Evolutionary conservation across 192 early-diverging fungal species (phyloP).

Genomic region (Thamnidium elegans): DNA sequence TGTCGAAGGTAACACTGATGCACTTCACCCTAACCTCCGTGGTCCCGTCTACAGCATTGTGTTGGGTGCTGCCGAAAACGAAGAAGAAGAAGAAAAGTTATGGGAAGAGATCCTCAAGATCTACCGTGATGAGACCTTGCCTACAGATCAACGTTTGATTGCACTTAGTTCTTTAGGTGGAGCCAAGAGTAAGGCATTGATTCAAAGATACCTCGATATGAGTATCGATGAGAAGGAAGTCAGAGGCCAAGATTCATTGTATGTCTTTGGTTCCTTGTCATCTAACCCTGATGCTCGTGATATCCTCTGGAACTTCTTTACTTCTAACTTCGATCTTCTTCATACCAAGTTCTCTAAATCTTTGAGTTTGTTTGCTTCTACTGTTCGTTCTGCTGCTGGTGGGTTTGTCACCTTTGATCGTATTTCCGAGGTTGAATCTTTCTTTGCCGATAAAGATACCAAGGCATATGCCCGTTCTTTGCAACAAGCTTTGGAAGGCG

Average conservation of each 20-base stretch:
- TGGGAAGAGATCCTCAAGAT: slow-evolving; percentile 62
- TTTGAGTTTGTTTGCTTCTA: slow-evolving; percentile 43
- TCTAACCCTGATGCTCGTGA: slow-evolving; percentile 54
- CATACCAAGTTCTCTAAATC: slow-evolving; percentile 52
- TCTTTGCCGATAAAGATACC: slow-evolving; percentile 63
- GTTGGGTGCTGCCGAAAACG: slow-evolving; percentile 56
- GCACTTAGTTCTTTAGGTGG: slow-evolving; percentile 64
- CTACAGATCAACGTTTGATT: slow-evolving; percentile 65
- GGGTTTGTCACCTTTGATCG: slow-evolving; percentile 50
- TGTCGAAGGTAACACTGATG: slow-evolving; percentile 64
- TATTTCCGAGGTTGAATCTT: slow-evolving; percentile 60
- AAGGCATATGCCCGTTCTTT: slow-evolving; percentile 63
- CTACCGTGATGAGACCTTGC: slow-evolving; percentile 55
- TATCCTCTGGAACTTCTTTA: slow-evolving; percentile 66
- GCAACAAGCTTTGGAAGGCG: slow-evolving; percentile 70
- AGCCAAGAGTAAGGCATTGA: slow-evolving; percentile 50
- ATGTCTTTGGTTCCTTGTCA: slow-evolving; percentile 49
- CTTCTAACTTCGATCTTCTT: slow-evolving; percentile 57
- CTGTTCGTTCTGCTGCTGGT: slow-evolving; percentile 44
- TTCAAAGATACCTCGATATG: slow-evolving; percentile 60
- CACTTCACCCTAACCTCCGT: slow-evolving; percentile 73
- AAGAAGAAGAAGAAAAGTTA: slow-evolving; percentile 41
- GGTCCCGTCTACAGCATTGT: slow-evolving; percentile 71
- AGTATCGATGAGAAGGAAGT: slow-evolving; percentile 61
- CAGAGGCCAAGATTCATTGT: slow-evolving; percentile 68